These are phyloP conservation scores for Lepraria neglecta DNA, from an alignment of 495 filamentous ascomycete genomes.

Conservation along the genomic window DNA sequence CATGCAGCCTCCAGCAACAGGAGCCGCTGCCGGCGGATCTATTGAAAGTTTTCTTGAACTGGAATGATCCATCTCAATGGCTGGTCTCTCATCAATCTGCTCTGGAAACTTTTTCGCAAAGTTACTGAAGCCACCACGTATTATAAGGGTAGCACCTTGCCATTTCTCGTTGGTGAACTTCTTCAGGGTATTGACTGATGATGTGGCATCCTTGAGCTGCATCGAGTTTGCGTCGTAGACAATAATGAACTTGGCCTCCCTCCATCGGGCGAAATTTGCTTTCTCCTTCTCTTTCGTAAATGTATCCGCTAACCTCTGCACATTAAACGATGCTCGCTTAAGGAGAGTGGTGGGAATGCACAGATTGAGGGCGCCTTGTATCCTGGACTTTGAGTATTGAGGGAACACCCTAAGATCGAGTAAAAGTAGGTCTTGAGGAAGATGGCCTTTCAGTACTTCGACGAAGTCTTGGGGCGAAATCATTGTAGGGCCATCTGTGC, in stretches of 20 bases:
- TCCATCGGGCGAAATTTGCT: constrained; percentile 71
- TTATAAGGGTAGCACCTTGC: constrained; percentile 62
- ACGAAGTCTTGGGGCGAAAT: constrained; percentile 59
- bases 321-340: constrained; percentile 84
- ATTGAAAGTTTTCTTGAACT: constrained; percentile 38
- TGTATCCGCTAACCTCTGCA: constrained; percentile 81
- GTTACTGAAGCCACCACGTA: constrained; percentile 53
- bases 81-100: constrained; percentile 31
- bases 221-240: constrained; percentile 78
- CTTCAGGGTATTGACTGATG: constrained; percentile 77
- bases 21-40: constrained; percentile 52
- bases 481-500: constrained; percentile 39
- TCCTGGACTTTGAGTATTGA: constrained; percentile 67
- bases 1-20: constrained; percentile 79
- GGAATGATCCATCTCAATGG: constrained; percentile 21
- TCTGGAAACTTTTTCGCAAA: constrained; percentile 48
- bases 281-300: constrained; percentile 72
- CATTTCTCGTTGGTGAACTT: constrained; percentile 88
- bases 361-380: constrained; percentile 75
- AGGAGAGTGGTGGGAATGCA: constrained; percentile 93
- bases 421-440: constrained; percentile 55
- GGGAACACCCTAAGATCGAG: constrained; percentile 87
- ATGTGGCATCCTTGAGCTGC: constrained; percentile 67
- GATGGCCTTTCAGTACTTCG: constrained; percentile 54
- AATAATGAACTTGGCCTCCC: constrained; percentile 63